Conservation (phyloP, 805 yeast species). For the Brettanomyces anomalus region DNA sequence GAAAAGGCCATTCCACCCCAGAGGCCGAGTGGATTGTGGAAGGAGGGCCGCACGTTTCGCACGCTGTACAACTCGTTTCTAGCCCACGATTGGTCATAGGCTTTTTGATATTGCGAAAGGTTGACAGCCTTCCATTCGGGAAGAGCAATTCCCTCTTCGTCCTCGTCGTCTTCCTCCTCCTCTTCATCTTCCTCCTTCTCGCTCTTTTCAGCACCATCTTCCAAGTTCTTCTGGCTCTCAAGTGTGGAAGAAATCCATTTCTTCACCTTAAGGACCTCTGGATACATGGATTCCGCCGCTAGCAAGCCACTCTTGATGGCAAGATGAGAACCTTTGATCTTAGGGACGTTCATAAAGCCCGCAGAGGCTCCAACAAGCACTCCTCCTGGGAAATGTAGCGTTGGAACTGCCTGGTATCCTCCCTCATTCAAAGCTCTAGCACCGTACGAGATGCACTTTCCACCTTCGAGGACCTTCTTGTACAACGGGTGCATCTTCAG, state of each 20-base stretch:
- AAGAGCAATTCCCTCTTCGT: slow-evolving; percentile 24
- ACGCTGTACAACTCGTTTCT: slow-evolving; percentile 74
- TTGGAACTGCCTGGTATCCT: slow-evolving; percentile 89
- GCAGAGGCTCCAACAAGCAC: slow-evolving; percentile 92
- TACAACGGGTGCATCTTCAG: slow-evolving; percentile 91
- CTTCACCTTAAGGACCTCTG: slow-evolving; percentile 36
- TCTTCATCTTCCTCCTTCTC: slow-evolving; percentile 34
- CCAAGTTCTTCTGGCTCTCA: slow-evolving; percentile 22
- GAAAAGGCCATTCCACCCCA: slow-evolving; percentile 79
- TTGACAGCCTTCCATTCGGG: slow-evolving; percentile 37
- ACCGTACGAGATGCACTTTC: slow-evolving; percentile 87
- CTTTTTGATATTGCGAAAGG: slow-evolving; percentile 51
- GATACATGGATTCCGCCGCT: slow-evolving; percentile 80
- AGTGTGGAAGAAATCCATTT: slow-evolving; percentile 32
- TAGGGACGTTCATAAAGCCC: slow-evolving; percentile 95
- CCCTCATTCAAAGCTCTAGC: slow-evolving; percentile 98
- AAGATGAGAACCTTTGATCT: slow-evolving; percentile 95
- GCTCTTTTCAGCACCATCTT: slow-evolving; percentile 26
- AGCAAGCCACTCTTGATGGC: slow-evolving; percentile 94
- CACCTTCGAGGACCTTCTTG: slow-evolving; percentile 65
- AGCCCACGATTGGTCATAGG: slow-evolving; percentile 75
- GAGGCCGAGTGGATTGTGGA: slow-evolving; percentile 64
- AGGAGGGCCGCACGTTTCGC: slow-evolving; percentile 89
- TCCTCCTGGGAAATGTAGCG: slow-evolving; percentile 92
- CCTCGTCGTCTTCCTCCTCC: slow-evolving; percentile 31